phyloP scores from a whole-genome alignment of 2,329 filamentous ascomycete species.

The Westerdykella aurantiaca region DNA sequence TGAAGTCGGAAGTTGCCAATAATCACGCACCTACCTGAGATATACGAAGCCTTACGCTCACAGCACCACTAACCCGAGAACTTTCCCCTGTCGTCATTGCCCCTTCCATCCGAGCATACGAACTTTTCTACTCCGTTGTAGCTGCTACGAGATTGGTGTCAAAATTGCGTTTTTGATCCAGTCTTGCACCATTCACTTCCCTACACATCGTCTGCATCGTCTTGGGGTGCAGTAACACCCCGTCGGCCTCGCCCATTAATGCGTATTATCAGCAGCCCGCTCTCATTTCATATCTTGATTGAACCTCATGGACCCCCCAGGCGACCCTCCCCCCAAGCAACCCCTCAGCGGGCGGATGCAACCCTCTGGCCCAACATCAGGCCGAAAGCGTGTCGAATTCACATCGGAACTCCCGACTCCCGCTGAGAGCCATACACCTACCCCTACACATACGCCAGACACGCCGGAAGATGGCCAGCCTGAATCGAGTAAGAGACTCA shows the following conservation, averaged over 20 bases:
- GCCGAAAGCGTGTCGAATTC: constrained; percentile 34
- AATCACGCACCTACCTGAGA: too few relatives aligned
- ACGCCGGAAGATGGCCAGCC: constrained; percentile 10
- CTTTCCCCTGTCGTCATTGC: too few relatives aligned
- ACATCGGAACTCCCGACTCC: constrained; percentile 16
- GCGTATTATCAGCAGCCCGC: too few relatives aligned
- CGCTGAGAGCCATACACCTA: constrained; percentile 9
- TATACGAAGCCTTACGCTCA: background rate
- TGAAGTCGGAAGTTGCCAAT: background rate
- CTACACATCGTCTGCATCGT: too few relatives aligned
- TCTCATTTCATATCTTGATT: background rate
- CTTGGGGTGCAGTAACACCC: too few relatives aligned
- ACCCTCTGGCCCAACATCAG: constrained; percentile 6
- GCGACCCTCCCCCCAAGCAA: background rate
- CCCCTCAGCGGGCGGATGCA: background rate
- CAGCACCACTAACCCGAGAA: background rate
- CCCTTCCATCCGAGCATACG: too few relatives aligned
- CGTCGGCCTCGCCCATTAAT: too few relatives aligned
- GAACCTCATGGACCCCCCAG: background rate
- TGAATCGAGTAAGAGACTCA: constrained; percentile 28
- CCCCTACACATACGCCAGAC: constrained; percentile 13
- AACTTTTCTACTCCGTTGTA: too few relatives aligned
- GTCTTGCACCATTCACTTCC: too few relatives aligned
- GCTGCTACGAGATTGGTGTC: too few relatives aligned
- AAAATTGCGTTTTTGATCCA: too few relatives aligned